phyloP scores from a whole-genome alignment of 2,329 filamentous ascomycete species.

The Colletotrichum paranaense region DNA sequence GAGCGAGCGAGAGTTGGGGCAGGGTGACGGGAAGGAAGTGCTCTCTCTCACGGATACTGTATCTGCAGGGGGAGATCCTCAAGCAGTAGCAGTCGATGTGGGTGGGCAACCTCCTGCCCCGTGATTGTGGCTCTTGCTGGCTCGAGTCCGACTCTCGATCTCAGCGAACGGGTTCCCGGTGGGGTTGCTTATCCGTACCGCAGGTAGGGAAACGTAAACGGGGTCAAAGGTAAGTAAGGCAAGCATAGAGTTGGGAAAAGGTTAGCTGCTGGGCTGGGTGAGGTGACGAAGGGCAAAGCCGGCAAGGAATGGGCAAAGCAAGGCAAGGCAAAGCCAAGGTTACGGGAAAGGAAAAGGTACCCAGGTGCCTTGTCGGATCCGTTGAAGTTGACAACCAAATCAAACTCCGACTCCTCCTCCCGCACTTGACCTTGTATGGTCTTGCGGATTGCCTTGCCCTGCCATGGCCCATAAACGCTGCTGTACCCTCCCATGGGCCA shows the following conservation, averaged over 20 bases:
- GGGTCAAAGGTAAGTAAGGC: not conserved
- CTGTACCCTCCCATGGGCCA: not conserved
- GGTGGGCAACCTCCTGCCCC: not conserved
- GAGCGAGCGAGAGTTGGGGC: too few species aligned
- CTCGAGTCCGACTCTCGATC: not conserved
- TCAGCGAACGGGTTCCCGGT: not conserved
- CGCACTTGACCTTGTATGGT: constrained; percentile 7
- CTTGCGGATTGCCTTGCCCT: not conserved
- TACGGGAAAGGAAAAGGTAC: constrained; percentile 23
- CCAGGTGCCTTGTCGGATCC: constrained; percentile 20
- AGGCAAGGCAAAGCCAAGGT: not conserved
- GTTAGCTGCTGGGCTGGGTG: not conserved
- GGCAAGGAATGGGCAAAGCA: not conserved
- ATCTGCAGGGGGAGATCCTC: not conserved
- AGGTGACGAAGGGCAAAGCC: constrained; percentile 2
- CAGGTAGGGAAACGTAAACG: not conserved
- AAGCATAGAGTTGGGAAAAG: constrained; percentile 5
- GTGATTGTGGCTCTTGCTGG: constrained; percentile 18
- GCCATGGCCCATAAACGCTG: not conserved
- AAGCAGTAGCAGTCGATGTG: not conserved
- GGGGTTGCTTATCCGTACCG: constrained; percentile 17
- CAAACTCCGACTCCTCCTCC: constrained; percentile 9
- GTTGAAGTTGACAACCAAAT: not conserved
- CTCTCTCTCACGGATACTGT: not conserved
- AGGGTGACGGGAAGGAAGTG: not conserved